Evolutionary conservation across 192 early-diverging fungal genomes (phyloP).

Genomic region (Obelidium mucronatum): DNA sequence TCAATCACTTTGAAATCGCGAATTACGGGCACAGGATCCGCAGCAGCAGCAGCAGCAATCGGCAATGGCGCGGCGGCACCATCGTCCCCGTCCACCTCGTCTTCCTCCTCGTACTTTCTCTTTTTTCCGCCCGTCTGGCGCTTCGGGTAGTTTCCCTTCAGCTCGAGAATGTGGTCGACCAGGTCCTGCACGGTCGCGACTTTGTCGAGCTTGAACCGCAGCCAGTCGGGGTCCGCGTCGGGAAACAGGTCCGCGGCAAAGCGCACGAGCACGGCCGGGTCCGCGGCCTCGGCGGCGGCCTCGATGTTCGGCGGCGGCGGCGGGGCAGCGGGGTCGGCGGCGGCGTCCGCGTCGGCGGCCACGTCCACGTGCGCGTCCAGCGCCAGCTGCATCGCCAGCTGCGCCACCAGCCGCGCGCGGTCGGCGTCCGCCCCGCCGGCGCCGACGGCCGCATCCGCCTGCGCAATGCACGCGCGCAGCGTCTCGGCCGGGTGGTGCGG

Average conservation of each 20-base stretch:
- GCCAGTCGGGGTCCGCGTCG: conserved; percentile 31
- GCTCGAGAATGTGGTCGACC: conserved; percentile 5
- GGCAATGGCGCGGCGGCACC: neutral
- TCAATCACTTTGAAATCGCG: conserved; percentile 11
- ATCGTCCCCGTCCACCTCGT: neutral
- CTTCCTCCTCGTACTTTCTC: neutral
- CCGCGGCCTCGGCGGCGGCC: neutral
- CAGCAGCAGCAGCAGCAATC: neutral
- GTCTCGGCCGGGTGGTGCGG: neutral
- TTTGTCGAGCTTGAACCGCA: neutral
- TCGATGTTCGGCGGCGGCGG: neutral
- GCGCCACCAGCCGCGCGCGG: neutral
- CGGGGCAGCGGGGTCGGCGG: neutral
- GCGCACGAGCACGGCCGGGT: neutral
- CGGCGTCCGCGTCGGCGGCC: neutral
- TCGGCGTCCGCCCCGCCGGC: neutral
- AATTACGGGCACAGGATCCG: neutral
- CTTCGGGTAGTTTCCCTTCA: conserved; percentile 30
- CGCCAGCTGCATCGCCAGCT: conserved; percentile 1
- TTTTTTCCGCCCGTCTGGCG: neutral
- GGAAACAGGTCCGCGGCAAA: conserved; percentile 15
- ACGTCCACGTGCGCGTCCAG: conserved; percentile 5
- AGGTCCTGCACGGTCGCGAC: neutral
- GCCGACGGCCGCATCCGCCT: neutral
- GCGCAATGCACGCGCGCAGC: conserved; percentile 3